Conservation (phyloP, 331 rosid species). For the Cydonia oblonga region DNA sequence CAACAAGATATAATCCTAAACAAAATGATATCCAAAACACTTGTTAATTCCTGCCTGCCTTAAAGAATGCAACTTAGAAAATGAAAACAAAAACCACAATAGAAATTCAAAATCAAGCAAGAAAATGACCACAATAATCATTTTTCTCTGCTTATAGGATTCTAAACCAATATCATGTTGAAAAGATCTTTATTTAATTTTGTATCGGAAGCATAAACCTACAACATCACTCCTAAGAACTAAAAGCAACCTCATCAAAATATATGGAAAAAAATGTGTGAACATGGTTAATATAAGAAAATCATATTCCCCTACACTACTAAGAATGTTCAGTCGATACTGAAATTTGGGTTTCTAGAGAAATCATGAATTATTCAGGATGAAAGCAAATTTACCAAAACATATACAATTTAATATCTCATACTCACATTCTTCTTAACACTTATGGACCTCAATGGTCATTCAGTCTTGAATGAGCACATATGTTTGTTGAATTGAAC, state of each 20-base stretch:
- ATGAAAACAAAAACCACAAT: background rate
- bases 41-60: too few relatives aligned
- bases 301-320: background rate
- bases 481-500: background rate
- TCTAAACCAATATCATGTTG: background rate
- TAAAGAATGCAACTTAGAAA: background rate
- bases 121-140: background rate
- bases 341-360: background rate
- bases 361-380: background rate
- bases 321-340: background rate
- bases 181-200: background rate
- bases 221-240: background rate
- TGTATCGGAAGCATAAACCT: background rate
- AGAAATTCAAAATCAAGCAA: background rate
- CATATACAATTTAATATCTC: background rate
- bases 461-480: background rate
- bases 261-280: background rate
- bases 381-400: background rate
- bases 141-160: background rate
- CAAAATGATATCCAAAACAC: too few relatives aligned
- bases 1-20: too few relatives aligned
- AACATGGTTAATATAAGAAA: background rate
- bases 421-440: background rate
- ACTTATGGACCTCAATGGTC: background rate
- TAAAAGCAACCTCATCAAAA: background rate